Base-by-base conservation (phyloP, 1,139 yeast species). In the Arxiozyma telluris region DNA sequence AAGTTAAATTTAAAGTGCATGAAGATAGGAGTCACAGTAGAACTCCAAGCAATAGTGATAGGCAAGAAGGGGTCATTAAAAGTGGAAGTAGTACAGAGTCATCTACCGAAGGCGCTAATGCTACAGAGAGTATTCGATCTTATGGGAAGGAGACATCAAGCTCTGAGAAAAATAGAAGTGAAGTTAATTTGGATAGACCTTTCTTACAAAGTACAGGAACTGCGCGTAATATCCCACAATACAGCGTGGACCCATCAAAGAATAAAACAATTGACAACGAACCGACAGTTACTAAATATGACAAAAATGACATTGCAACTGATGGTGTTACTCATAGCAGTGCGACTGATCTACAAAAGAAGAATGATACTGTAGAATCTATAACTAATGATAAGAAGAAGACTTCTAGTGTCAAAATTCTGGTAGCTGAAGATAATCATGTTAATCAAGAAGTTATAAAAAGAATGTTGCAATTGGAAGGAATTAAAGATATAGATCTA, bases 361-460 rank as follows among this genome's bases (percentile, higher is more conserved):
- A 34, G 3, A 34, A 9, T 20, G 23, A 49, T 20, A 27, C 46
- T 30, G 30, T 15, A 18, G 12, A 23, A n/a, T 25, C n/a, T 11
- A 20, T 2, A 17, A 27, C 41, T 8, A 30, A 39, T 39, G 52
- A 50, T 44, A 34, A 15, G 23, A 57, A 58, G 21, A 52, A 55
- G 50, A 41, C 44, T 34, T 51, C 53, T 18, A 49, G 45, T 12
- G 25, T 59, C 2, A 77, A 76, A 51, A 82, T 93, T 23, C 75
- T 93, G 55, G 91, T 93, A n/a, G 98, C 97, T 0, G 98, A 93
- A 65, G 98, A 93, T 66, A 93, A 93, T 63, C 73, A 78, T 60
- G 95, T 93, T 15, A 91, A 93, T 66, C 97, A 90, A 67, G 95
- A 89, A 67, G 96, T 93, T 39, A 86, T 90, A 62, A 82, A 79